These are phyloP conservation scores for Aspergillus incahuasiensis DNA, from an alignment of 495 filamentous ascomycete species.

Conservation along the genomic window DNA sequence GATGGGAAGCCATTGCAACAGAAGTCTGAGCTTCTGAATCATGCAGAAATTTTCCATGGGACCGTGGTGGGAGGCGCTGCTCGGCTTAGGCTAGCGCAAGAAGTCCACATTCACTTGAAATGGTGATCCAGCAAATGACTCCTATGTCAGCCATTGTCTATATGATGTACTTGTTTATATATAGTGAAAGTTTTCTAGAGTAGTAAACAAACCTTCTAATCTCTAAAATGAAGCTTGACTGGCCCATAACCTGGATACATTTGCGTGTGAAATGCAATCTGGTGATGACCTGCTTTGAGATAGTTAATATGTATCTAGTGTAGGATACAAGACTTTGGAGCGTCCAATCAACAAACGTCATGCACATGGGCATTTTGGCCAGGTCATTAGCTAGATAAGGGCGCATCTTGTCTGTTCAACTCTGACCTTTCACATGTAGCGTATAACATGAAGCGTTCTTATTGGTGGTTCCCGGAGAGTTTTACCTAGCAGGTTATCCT, in stretches of 20 bases:
- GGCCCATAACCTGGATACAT: neutral
- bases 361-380: no score
- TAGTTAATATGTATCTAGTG: neutral
- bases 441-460: no score
- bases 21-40: slow-evolving; percentile 15
- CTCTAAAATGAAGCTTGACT: neutral
- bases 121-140: neutral
- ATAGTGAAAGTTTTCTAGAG: neutral
- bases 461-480: no score
- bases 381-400: no score
- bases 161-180: neutral
- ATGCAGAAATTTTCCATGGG: slow-evolving; percentile 9
- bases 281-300: neutral
- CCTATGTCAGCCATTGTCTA: neutral
- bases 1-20: slow-evolving; percentile 6
- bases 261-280: neutral
- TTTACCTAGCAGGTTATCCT: no score
- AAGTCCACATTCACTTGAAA: neutral
- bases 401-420: no score
- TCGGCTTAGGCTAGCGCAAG: slow-evolving; percentile 1
- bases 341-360: no score
- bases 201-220: neutral
- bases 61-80: slow-evolving; percentile 5
- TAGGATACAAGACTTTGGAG: no score
- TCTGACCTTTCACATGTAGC: no score